These are phyloP conservation scores for Heterococcus sp. DNA, from an alignment of 108 stramenopile genomes.

Conservation along the genomic window DNA sequence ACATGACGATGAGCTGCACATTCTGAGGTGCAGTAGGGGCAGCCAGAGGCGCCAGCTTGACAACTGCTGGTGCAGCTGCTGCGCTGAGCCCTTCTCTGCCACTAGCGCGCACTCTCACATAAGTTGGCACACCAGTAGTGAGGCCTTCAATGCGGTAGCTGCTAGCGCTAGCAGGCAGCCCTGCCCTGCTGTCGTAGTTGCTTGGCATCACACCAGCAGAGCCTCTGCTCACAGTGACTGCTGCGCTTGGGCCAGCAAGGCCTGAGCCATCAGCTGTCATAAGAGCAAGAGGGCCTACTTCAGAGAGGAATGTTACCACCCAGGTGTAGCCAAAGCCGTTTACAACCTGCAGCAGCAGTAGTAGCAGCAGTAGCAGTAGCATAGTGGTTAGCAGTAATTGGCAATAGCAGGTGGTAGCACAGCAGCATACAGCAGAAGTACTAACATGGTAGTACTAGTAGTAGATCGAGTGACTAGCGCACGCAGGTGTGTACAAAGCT, in stretches of 20 bases:
- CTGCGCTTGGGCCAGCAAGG: slow-evolving; percentile 68
- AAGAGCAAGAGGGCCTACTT: slow-evolving; percentile 51
- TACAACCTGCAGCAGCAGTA: slow-evolving; percentile 14
- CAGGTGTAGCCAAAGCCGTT: slow-evolving; percentile 81
- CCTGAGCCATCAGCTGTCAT: slow-evolving; percentile 64
- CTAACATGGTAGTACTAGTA: too few species aligned
- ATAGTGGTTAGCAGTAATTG: too few species aligned
- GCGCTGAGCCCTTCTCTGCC: slow-evolving; percentile 67
- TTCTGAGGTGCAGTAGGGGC: slow-evolving; percentile 64
- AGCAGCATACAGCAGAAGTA: too few species aligned
- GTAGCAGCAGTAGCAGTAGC: too few species aligned
- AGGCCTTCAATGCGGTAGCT: slow-evolving; percentile 53
- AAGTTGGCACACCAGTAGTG: slow-evolving; percentile 58
- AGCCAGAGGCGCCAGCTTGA: slow-evolving; percentile 56
- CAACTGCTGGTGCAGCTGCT: slow-evolving; percentile 16
- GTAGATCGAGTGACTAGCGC: too few species aligned
- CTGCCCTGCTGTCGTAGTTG: slow-evolving; percentile 46
- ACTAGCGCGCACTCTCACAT: slow-evolving; percentile 62
- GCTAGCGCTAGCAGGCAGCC: slow-evolving; percentile 18
- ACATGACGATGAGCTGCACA: slow-evolving; percentile 66
- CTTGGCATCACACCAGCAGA: slow-evolving; percentile 57
- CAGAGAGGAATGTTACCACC: slow-evolving; percentile 69
- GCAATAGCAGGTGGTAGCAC: too few species aligned
- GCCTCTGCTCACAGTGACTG: slow-evolving; percentile 60
- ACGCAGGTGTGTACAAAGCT: too few species aligned